Base-by-base conservation (phyloP, 768 basidiomycete genomes). In the Trametes meyenii region DNA sequence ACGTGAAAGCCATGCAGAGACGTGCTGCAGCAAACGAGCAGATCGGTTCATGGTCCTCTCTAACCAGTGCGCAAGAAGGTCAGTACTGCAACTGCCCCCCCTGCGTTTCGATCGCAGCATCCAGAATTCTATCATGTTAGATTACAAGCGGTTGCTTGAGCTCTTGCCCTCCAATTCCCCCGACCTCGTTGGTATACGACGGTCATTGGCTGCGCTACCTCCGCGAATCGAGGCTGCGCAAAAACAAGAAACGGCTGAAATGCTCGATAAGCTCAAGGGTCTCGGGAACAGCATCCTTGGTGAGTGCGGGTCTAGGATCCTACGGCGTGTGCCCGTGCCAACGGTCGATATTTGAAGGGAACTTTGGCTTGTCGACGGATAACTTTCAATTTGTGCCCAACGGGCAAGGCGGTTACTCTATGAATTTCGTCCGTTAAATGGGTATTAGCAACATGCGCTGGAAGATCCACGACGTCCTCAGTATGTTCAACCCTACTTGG, bases 351-450 rank as follows among this genome's bases (percentile, higher is more conserved):
- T 14, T 50, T 17, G 12, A 66, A 96, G 93, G 94, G 3, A 92
- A 90, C 62, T 98, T 98, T 70, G 96, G 97, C 17, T 73, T 98
- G 64, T 94, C 90, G 14, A 98, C 96, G 0, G 88, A 98, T 71
- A 98, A 96, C 76, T 98, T 98, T 83, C 90, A 98, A 76, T 93
- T 99, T 69, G 87, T 88, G 61, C 93, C 93, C 17, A 96, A 96
- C 65, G 92, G 89, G 6, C 88, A 94, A 63, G 96, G 96, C n/a
- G 94, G 96, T 0, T 98, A 98, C 77, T 91, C 90, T 0, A 85
- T 98, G 84, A 91, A 92, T 68, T 97, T 98, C 71, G 78, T 77
- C 7, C 57, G 48, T 33, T 50, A 16, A 50, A 10, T n/a, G 10
- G 29, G 8, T 33, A 33, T 33, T 3, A 33, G 29, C 29, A 33